A percentile compares a stretch with the other conserved stretches of the same genome.
phyloP scores from a whole-genome alignment of 495 filamentous ascomycete species.

The Trichoderma gamsii region DNA sequence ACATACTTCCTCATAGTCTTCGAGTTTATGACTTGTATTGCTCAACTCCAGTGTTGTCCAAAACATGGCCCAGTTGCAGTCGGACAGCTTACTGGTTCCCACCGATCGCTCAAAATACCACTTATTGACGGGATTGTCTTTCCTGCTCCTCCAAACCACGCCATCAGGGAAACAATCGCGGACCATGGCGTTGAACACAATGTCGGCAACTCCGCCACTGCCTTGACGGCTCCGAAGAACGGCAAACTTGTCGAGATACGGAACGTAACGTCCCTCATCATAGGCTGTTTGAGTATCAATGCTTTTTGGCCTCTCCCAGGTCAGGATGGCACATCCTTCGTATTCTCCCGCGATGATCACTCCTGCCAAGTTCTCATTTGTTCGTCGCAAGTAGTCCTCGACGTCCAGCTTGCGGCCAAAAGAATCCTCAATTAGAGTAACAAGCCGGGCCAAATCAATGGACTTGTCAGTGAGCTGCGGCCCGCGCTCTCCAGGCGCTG shows the following conservation, averaged over 20 bases:
- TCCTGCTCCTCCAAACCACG: conserved; percentile 75
- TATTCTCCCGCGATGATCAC: conserved; percentile 94
- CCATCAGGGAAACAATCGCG: conserved; percentile 75
- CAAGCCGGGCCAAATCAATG: conserved; percentile 75
- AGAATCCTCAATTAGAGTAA: conserved; percentile 88
- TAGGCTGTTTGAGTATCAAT: conserved; percentile 48
- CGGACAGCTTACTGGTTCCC: conserved; percentile 73
- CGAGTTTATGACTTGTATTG: conserved; percentile 50
- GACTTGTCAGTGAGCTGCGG: conserved; percentile 67
- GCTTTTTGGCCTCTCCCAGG: conserved; percentile 78
- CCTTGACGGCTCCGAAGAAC: conserved; percentile 85
- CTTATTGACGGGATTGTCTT: conserved; percentile 81
- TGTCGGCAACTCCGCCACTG: conserved; percentile 85
- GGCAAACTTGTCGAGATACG: conserved; percentile 97
- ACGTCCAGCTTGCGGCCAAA: conserved; percentile 83
- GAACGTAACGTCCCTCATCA: conserved; percentile 58
- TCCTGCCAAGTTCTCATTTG: conserved; percentile 73
- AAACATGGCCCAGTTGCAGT: conserved; percentile 90
- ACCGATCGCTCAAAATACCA: conserved; percentile 91
- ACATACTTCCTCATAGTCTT: conserved; percentile 81
- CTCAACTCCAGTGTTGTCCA: conserved; percentile 73
- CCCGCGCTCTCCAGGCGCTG: conserved; percentile 43
- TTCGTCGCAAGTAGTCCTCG: conserved; percentile 69
- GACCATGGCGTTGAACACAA: conserved; percentile 94
- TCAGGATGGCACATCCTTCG: conserved; percentile 89